These are phyloP conservation scores for Stenocarpella maydis DNA, from an alignment of 2,329 filamentous ascomycete genomes.

Conservation along the genomic window DNA sequence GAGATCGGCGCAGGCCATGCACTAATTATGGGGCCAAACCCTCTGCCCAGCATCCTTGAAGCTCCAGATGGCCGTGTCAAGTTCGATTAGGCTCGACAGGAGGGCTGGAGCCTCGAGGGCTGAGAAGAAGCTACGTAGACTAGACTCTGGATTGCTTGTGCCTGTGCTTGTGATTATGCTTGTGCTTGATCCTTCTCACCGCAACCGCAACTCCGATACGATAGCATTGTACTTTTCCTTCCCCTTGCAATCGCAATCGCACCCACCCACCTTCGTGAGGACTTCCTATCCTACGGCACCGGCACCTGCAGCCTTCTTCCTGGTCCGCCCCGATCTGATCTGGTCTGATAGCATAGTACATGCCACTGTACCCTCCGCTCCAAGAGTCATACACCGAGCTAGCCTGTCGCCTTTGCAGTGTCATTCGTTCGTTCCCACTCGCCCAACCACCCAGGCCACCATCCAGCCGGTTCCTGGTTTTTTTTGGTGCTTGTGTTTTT, in stretches of 20 bases:
- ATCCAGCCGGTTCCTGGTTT: slow-evolving; percentile 21
- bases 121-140: slow-evolving; percentile 23
- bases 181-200: background rate
- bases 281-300: too few species aligned
- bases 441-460: slow-evolving; percentile 42
- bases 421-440: slow-evolving; percentile 40
- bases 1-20: slow-evolving; percentile 18
- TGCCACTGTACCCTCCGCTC: slow-evolving; percentile 5
- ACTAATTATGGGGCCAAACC: slow-evolving; percentile 23
- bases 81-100: background rate
- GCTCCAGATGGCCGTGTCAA: background rate
- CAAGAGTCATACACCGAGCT: slow-evolving; percentile 23
- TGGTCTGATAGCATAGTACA: slow-evolving; percentile 26
- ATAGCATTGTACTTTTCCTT: slow-evolving; percentile 27
- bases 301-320: slow-evolving; percentile 4
- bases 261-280: slow-evolving; percentile 19
- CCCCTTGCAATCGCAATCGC: background rate
- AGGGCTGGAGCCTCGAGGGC: background rate
- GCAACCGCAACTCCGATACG: slow-evolving; percentile 25
- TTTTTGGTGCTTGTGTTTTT: background rate
- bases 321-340: background rate
- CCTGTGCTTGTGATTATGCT: too few species aligned
- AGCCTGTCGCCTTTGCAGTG: slow-evolving; percentile 36
- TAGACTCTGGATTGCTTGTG: too few species aligned
- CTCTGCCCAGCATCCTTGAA: slow-evolving; percentile 15